Base-by-base conservation (phyloP, 1,284 basidiomycete genomes). In the Trichosporon coremiiforme region DNA sequence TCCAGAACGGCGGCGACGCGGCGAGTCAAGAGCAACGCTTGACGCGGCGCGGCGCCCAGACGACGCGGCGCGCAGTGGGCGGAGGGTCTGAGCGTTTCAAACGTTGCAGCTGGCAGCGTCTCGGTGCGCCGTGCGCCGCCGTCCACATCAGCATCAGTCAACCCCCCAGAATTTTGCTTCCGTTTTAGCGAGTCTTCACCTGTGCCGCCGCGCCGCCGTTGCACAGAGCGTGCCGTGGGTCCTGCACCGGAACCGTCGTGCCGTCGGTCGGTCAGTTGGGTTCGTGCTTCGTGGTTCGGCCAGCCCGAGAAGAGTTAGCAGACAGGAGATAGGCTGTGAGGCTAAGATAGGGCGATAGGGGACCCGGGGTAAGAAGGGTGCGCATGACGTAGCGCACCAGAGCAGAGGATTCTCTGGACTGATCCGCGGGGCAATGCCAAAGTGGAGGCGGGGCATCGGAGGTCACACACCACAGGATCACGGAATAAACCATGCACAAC, bases 81-180 rank as follows among this genome's bases (percentile, higher is more conserved):
- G 17, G 41, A n/a, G 41, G 41, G 17, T 45, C 41, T 45, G 38
- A 41, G 41, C 41, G 41, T 45, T 45, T 45, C 41, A 15, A 45
- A 45, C 41, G 41, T 45, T 45, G 41, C 8, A 4, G 38, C 25
- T 25, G 25, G 25, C 25, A 41, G 38, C 41, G 17, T 45, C 41
- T 45, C 41, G 15, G 41, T 45, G 41, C 41, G 17, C 41, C 17
- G 41, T 35, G 6, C 33, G 33, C 25, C 25, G 25, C 25, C 25
- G 25, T 25, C 25, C 25, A 25, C 25, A 25, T 35, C 9, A 35
- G 13, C 17, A 25, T 6, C 15, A n/a, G 41, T 45, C 10, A 45
- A n/a, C 41, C 41, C 41, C 41, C 41, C 41, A 45, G 41, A 45
- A 45, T 45, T 45, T 45, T 45, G 41, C 41, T 45, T 45, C 41